phyloP scores from a whole-genome alignment of 2,329 filamentous ascomycete species.

The Parascedosporium putredinis region DNA sequence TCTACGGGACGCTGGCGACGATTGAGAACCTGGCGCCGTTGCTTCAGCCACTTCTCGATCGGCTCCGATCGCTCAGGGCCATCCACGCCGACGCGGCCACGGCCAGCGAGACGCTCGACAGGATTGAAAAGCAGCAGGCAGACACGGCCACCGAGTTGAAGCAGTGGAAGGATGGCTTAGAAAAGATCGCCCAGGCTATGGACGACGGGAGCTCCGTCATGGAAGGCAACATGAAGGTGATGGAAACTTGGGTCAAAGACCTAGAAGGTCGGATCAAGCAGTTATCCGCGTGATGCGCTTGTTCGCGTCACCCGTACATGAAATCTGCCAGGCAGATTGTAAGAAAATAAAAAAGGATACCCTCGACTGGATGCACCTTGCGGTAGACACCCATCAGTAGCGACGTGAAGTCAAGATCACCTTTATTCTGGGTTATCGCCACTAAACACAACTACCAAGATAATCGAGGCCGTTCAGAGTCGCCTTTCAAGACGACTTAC shows the following conservation, averaged over 20 bases:
- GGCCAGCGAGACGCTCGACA: slow-evolving; percentile 66
- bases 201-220: slow-evolving; percentile 59
- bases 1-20: slow-evolving; percentile 80
- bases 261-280: slow-evolving; percentile 53
- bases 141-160: slow-evolving; percentile 77
- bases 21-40: slow-evolving; percentile 80
- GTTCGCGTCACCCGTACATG: background rate
- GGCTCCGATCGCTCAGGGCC: slow-evolving; percentile 69
- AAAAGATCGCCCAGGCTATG: slow-evolving; percentile 68
- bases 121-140: slow-evolving; percentile 66
- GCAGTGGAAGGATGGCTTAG: slow-evolving; percentile 74
- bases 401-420: background rate
- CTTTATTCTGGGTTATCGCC: no score
- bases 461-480: no score
- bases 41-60: slow-evolving; percentile 74
- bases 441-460: no score
- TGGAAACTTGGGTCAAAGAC: slow-evolving; percentile 81
- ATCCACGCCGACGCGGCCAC: slow-evolving; percentile 81
- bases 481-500: no score
- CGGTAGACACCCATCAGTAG: slow-evolving; percentile 5
- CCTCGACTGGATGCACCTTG: no score
- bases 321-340: background rate
- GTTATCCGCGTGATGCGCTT: background rate
- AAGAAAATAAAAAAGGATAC: no score
- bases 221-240: slow-evolving; percentile 69